Conservation (phyloP, 306 rosid species). For the Medicago truncatula region MtrunA17r5.0-ANR NC_053046.1:30725001-30725500, state of each 20-base stretch:
- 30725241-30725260: conserved; percentile 23
- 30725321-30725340: conserved; percentile 30
- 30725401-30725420: neutral
- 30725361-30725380: conserved; percentile 5
- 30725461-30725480: conserved; percentile 18
- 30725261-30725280: neutral
- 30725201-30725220: conserved; percentile 29
- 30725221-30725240: conserved; percentile 21
- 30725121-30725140: conserved; percentile 96
- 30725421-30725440: conserved; percentile 23
- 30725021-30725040: conserved; percentile 26
- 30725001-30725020: conserved; percentile 26
- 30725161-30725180: conserved; percentile 98
- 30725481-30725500: neutral
- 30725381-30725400: neutral
- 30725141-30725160: conserved; percentile 89
- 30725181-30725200: conserved; percentile 42
- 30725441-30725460: neutral
- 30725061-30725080: conserved; percentile 49
- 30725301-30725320: conserved; percentile 5
- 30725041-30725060: conserved; percentile 37
- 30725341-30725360: neutral
- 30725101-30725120: conserved; percentile 83
- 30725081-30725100: conserved; percentile 63
- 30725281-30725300: conserved; percentile 10